These are phyloP conservation scores for Aspergillus baeticus DNA, from an alignment of 495 filamentous ascomycete genomes.

Conservation along the genomic window DNA sequence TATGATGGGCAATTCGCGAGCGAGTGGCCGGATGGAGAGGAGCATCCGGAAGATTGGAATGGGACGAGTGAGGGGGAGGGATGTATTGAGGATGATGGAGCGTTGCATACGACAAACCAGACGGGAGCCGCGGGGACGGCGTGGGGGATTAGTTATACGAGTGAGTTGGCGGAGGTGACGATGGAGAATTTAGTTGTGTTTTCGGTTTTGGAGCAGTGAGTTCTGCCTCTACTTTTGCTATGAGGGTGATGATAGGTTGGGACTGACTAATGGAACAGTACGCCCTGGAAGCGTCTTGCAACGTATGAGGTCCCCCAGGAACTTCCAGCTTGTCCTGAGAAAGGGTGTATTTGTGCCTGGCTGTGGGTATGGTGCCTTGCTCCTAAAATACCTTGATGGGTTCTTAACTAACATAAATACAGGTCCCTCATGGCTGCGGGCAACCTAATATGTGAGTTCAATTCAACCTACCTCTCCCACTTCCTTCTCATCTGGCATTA, in stretches of 20 bases:
- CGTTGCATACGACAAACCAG: conserved; percentile 45
- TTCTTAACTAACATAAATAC: not conserved
- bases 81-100: conserved; percentile 38
- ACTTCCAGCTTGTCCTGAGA: conserved; percentile 47
- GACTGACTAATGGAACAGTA: conserved; percentile 21
- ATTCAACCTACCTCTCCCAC: not conserved
- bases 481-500: not conserved
- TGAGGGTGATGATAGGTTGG: not conserved
- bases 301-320: conserved; percentile 46
- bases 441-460: conserved; percentile 36
- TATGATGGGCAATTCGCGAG: conserved; percentile 37
- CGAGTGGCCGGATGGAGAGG: conserved; percentile 47
- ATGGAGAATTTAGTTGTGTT: conserved; percentile 55
- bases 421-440: conserved; percentile 49
- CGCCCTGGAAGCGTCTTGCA: conserved; percentile 50
- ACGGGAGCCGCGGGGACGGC: conserved; percentile 48
- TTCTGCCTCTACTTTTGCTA: not conserved
- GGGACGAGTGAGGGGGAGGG: conserved; percentile 32
- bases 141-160: conserved; percentile 54
- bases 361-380: conserved; percentile 38
- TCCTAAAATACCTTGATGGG: not conserved
- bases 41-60: conserved; percentile 46
- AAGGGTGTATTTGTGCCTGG: conserved; percentile 56
- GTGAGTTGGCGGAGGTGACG: conserved; percentile 42
- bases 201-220: conserved; percentile 41